Evolutionary conservation across 1,284 basidiomycete species (phyloP).

Genomic region (Singerocomus inundabilis): DNA sequence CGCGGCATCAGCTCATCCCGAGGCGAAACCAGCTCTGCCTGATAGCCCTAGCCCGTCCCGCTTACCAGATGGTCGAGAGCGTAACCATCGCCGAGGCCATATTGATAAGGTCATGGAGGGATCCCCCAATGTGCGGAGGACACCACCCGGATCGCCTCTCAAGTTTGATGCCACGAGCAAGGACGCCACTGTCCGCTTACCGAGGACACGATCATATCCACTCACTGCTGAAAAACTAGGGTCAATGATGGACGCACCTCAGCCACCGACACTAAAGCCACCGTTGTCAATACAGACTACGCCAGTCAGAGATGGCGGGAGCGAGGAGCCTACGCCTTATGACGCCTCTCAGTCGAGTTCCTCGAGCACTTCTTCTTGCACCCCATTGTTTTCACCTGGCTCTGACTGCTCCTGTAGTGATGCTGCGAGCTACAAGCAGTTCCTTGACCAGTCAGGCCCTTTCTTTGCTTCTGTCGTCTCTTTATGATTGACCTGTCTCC

Average conservation of each 20-base stretch:
- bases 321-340: constrained; percentile 57
- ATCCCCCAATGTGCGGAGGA: constrained; percentile 35
- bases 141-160: constrained; percentile 44
- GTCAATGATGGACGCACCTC: background rate
- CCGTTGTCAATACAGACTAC: constrained; percentile 20
- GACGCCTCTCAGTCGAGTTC: constrained; percentile 44
- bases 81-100: constrained; percentile 52
- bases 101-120: constrained; percentile 34
- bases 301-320: constrained; percentile 20
- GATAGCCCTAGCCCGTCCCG: constrained; percentile 32
- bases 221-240: constrained; percentile 23
- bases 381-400: constrained; percentile 37
- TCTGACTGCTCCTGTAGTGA: constrained; percentile 25
- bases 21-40: constrained; percentile 13
- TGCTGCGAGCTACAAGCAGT: constrained; percentile 55
- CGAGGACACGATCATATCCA: constrained; percentile 41
- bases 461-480: background rate
- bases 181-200: constrained; percentile 1
- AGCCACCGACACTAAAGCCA: constrained; percentile 8
- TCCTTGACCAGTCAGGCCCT: constrained; percentile 58
- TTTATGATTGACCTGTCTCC: constrained; percentile 2
- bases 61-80: constrained; percentile 18
- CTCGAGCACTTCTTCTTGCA: constrained; percentile 40
- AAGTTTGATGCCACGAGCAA: constrained; percentile 11
- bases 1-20: constrained; percentile 1